Conservation (phyloP, 202 grass and related monocot species). For the Panicum virgatum region DNA sequence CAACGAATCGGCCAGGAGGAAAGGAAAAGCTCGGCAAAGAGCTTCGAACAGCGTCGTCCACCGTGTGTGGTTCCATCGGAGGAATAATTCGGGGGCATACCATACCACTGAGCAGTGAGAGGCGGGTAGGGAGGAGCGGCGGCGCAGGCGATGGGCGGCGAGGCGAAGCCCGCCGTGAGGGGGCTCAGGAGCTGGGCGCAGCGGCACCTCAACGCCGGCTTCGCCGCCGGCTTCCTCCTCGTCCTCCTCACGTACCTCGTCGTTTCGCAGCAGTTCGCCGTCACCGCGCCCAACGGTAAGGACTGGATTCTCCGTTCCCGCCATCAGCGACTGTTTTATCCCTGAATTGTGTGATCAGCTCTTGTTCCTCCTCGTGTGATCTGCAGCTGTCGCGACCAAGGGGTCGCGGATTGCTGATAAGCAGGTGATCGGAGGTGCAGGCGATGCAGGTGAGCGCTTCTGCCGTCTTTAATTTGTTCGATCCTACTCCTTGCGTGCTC, state of each 20-base stretch:
- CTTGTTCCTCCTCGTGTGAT: background rate
- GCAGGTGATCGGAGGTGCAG: background rate
- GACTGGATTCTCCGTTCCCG: background rate
- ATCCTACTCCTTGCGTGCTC: background rate
- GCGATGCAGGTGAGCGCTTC: background rate
- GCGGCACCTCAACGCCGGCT: constrained; percentile 30
- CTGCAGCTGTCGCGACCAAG: constrained; percentile 16
- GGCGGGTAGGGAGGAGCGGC: background rate
- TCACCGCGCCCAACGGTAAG: background rate
- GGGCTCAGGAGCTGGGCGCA: background rate
- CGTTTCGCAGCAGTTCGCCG: constrained; percentile 20
- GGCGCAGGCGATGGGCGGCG: background rate
- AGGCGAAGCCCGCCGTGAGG: background rate
- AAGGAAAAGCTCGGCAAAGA: background rate
- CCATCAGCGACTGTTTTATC: background rate
- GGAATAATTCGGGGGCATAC: background rate
- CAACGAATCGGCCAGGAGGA: background rate
- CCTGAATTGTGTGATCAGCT: background rate
- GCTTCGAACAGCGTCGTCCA: background rate
- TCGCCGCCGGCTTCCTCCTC: constrained; percentile 17
- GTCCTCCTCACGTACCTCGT: constrained; percentile 29
- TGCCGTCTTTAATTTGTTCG: background rate
- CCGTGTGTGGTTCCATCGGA: background rate
- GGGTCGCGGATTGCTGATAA: background rate
- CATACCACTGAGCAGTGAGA: too few species aligned